Evolutionary conservation across 1,284 basidiomycete genomes (phyloP).

Genomic region (Ceratobasidium sp.): DNA sequence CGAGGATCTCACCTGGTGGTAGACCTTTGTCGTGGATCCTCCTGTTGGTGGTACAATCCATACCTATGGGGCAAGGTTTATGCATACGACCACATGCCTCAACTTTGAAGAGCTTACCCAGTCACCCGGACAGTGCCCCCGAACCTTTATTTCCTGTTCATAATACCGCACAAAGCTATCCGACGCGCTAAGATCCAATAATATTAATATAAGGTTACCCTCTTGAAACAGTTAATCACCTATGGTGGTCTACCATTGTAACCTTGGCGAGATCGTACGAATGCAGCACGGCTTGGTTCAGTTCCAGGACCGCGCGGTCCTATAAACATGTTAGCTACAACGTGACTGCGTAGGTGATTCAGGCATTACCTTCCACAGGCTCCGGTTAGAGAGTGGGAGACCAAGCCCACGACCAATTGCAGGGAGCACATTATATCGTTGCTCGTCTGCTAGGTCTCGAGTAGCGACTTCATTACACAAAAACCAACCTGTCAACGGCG

Average conservation of each 20-base stretch:
- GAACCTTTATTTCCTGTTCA: conserved; percentile 25
- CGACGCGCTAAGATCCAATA: conserved; percentile 3
- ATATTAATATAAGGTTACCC: background rate
- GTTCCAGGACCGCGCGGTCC: conserved; percentile 25
- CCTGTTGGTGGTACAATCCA: conserved; percentile 33
- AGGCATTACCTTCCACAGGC: conserved; percentile 24
- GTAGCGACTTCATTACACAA: conserved; percentile 32
- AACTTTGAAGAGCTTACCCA: conserved; percentile 3
- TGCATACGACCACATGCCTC: background rate
- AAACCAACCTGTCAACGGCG: conserved; percentile 12
- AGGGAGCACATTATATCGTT: conserved; percentile 30
- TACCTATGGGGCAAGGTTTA: background rate
- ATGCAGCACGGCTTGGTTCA: conserved; percentile 31
- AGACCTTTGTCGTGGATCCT: conserved; percentile 28
- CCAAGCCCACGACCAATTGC: conserved; percentile 25
- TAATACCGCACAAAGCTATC: conserved; percentile 33
- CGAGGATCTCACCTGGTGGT: conserved; percentile 10
- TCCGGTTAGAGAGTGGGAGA: conserved; percentile 24
- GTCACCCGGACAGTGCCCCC: conserved; percentile 32
- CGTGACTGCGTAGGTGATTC: background rate
- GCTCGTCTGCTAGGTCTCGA: conserved; percentile 26
- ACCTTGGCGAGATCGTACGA: conserved; percentile 38
- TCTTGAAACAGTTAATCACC: background rate
- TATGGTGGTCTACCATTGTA: conserved; percentile 31
- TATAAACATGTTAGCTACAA: background rate